Evolutionary conservation across 306 rosid species (phyloP).

Genomic region (Rubus idaeus): DNA sequence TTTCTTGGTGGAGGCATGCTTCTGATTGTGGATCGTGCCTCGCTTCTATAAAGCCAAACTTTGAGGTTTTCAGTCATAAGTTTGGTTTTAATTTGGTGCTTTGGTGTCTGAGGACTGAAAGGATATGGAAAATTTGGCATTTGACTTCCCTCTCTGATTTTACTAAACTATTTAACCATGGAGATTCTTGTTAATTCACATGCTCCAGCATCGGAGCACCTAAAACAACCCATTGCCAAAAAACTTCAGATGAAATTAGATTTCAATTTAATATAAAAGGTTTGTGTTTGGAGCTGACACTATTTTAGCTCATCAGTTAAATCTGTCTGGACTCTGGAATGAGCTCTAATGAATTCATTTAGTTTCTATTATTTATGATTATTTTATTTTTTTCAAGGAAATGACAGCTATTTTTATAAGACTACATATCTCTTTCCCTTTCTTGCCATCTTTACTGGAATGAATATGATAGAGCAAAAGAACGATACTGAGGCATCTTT

Average conservation of each 20-base stretch:
- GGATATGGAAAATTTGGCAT: not conserved
- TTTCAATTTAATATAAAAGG: no score
- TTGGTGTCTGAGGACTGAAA: not conserved
- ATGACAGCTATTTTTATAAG: not conserved
- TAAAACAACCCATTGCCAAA: not conserved
- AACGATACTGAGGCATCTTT: not conserved
- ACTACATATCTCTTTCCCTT: not conserved
- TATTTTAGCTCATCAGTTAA: not conserved
- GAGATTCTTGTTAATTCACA: not conserved
- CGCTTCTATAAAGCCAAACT: not conserved
- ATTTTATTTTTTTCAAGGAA: not conserved
- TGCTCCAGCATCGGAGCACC: not conserved
- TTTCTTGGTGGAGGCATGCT: not conserved
- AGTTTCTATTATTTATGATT: not conserved
- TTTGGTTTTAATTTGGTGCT: not conserved
- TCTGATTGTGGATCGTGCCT: conserved; percentile 4
- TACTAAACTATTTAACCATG: not conserved
- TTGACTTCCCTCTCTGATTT: not conserved
- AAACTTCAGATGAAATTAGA: not conserved
- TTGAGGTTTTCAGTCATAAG: not conserved
- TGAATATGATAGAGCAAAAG: not conserved
- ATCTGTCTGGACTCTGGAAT: not conserved
- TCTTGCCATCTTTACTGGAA: not conserved
- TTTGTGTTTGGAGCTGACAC: not conserved
- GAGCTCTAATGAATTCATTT: not conserved